Percentiles rank a stretch among this genome's conserved stretches.
Conservation (phyloP, 805 yeast genomes). For the Saturnispora bothae region DNA sequence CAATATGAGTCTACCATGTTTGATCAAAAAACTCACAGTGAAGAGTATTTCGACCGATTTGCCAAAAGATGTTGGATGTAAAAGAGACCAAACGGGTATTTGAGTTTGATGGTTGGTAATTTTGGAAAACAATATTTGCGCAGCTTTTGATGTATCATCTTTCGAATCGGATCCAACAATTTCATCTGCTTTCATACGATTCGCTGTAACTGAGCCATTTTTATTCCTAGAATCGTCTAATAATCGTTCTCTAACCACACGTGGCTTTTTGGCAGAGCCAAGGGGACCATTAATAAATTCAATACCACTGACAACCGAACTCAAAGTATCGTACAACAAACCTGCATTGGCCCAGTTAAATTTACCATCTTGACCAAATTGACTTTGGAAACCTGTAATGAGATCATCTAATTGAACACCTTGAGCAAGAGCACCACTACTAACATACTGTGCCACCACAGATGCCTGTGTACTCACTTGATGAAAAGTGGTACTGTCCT, state of each 20-base stretch:
- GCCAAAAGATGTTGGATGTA: constrained; percentile 68
- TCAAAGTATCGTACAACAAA: constrained; percentile 34
- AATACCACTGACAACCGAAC: constrained; percentile 37
- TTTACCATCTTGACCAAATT: constrained; percentile 20
- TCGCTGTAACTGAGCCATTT: constrained; percentile 40
- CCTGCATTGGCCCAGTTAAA: constrained; percentile 57
- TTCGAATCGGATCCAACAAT: constrained; percentile 37
- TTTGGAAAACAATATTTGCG: constrained; percentile 37
- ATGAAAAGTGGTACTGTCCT: constrained; percentile 55
- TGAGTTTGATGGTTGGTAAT: constrained; percentile 23
- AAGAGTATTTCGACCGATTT: constrained; percentile 80
- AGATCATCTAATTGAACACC: constrained; percentile 41
- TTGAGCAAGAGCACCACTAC: constrained; percentile 46
- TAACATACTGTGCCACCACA: constrained; percentile 50
- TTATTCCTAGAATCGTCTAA: constrained; percentile 33
- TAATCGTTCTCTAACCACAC: constrained; percentile 25
- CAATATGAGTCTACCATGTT: constrained; percentile 55
- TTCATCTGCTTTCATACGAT: constrained; percentile 41
- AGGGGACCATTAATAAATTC: constrained; percentile 69
- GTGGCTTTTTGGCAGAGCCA: constrained; percentile 43
- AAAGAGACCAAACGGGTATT: constrained; percentile 50
- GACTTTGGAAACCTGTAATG: constrained; percentile 29
- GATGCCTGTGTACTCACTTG: constrained; percentile 55
- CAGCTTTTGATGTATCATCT: constrained; percentile 54
- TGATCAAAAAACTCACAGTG: constrained; percentile 67